These are phyloP conservation scores for Ophiostoma tasmaniense DNA, from an alignment of 2,329 filamentous ascomycete species.

Conservation along the genomic window DNA sequence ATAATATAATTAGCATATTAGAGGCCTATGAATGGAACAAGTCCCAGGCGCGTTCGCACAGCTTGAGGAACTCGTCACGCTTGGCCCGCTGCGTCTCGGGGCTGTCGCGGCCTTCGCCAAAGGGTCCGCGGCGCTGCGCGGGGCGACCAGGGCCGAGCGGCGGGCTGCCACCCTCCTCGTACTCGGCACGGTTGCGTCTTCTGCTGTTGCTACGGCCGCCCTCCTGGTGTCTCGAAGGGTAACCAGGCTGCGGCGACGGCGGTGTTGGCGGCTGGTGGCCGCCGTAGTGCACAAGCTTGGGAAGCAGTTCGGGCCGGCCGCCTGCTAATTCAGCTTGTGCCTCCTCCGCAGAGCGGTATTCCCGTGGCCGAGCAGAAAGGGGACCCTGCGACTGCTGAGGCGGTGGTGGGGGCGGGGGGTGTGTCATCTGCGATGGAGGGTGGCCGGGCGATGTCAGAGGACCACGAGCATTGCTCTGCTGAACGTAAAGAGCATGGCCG, in stretches of 20 bases:
- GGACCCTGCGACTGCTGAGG: slow-evolving; percentile 34
- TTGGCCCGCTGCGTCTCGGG: slow-evolving; percentile 77
- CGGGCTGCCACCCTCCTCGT: slow-evolving; percentile 84
- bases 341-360: slow-evolving; percentile 94
- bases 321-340: slow-evolving; percentile 83
- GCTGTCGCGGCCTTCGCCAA: slow-evolving; percentile 72
- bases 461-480: slow-evolving; percentile 56
- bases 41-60: slow-evolving; percentile 92
- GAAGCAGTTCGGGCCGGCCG: slow-evolving; percentile 84
- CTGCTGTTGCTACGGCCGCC: slow-evolving; percentile 54
- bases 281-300: slow-evolving; percentile 90
- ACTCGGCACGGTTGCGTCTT: slow-evolving; percentile 77
- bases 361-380: slow-evolving; percentile 59
- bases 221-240: slow-evolving; percentile 31
- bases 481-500: slow-evolving; percentile 45
- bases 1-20: background rate
- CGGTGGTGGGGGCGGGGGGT: slow-evolving; percentile 12
- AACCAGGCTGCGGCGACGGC: slow-evolving; percentile 62
- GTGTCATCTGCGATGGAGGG: slow-evolving; percentile 40
- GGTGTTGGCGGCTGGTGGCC: slow-evolving; percentile 90
- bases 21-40: slow-evolving; percentile 71
- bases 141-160: slow-evolving; percentile 69
- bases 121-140: slow-evolving; percentile 55
- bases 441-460: slow-evolving; percentile 73
- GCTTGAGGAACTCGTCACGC: slow-evolving; percentile 80